Evolutionary conservation across 345 rosid genomes (phyloP).

Genomic region (Linum lewisii): DNA sequence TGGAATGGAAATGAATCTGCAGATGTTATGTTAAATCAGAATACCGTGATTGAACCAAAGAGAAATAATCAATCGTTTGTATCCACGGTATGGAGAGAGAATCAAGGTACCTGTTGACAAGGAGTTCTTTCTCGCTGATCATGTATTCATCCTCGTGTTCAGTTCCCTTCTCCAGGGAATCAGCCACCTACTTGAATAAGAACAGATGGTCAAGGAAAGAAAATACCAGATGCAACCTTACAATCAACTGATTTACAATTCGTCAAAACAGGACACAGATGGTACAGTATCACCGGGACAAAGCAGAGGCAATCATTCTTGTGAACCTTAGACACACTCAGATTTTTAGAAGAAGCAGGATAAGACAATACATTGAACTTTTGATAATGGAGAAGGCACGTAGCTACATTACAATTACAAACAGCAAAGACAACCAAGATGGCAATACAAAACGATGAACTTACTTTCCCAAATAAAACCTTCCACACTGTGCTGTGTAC

Average conservation of each 20-base stretch:
- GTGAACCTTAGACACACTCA: background rate
- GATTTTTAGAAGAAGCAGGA: background rate
- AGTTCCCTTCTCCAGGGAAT: conserved; percentile 98
- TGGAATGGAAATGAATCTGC: conserved; percentile 87
- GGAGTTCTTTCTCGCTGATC: conserved; percentile 98
- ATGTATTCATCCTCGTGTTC: conserved; percentile 99
- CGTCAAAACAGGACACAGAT: background rate
- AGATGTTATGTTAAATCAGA: background rate
- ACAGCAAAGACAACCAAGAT: background rate
- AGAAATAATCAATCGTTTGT: too few species aligned
- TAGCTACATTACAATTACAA: background rate
- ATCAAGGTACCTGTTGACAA: conserved; percentile 66
- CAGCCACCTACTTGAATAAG: conserved; percentile 55
- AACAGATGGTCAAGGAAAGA: background rate
- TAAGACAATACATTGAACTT: background rate
- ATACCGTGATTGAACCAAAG: background rate
- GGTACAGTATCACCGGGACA: background rate
- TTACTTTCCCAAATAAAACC: conserved; percentile 88
- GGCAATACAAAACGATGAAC: background rate
- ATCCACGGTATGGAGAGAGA: background rate
- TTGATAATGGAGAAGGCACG: background rate
- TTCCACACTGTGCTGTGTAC: conserved; percentile 98
- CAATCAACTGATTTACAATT: background rate
- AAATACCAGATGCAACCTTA: background rate
- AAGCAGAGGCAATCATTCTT: conserved; percentile 1